Evolutionary conservation across 208 protist genomes (phyloP).

Genomic region (Lotmaria passim): DNA sequence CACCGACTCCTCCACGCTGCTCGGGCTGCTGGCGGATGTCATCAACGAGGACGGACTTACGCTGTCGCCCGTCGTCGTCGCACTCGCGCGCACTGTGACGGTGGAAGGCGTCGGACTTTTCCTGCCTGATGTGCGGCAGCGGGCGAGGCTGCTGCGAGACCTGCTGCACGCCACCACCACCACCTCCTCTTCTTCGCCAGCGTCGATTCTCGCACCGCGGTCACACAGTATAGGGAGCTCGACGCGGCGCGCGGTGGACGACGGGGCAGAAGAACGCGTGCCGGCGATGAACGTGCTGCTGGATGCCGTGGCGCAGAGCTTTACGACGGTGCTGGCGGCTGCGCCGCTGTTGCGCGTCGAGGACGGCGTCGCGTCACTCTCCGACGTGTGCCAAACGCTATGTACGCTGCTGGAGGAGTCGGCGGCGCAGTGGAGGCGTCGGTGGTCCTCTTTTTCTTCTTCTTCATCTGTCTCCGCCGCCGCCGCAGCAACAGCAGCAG

Average conservation of each 20-base stretch:
- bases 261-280: conserved; percentile 19
- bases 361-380: conserved; percentile 29
- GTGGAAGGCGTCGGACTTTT: conserved; percentile 82
- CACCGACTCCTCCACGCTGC: conserved; percentile 35
- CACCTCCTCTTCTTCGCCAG: neutral
- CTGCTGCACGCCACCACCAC: conserved; percentile 42
- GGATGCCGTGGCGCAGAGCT: conserved; percentile 39
- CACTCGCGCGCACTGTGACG: conserved; percentile 55
- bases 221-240: no score
- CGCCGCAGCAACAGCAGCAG: neutral
- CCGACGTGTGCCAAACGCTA: conserved; percentile 44
- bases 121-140: conserved; percentile 59
- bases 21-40: conserved; percentile 72
- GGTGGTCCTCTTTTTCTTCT: conserved; percentile 7
- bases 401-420: conserved; percentile 50
- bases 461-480: neutral
- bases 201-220: no score
- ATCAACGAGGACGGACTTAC: conserved; percentile 73
- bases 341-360: conserved; percentile 33
- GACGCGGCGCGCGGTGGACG: neutral
- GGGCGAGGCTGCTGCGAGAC: conserved; percentile 71
- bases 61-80: conserved; percentile 52
- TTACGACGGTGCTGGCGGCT: conserved; percentile 39
- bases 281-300: conserved; percentile 45
- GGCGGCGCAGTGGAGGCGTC: conserved; percentile 31